Evolutionary conservation across 805 yeast genomes (phyloP).

Genomic region (Torulaspora indica): DNA sequence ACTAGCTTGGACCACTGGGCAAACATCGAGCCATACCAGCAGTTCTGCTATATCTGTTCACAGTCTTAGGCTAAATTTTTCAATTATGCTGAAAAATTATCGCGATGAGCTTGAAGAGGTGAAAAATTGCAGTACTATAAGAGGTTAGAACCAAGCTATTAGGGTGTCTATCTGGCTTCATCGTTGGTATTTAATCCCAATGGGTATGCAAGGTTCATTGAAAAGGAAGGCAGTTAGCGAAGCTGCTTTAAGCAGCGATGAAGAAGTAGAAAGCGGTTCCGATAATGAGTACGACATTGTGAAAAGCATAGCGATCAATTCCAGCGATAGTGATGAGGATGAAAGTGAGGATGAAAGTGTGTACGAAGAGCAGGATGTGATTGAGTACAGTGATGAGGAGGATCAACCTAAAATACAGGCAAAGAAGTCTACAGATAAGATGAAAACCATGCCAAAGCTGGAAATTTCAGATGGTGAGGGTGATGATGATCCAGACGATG

Average conservation of each 20-base stretch:
- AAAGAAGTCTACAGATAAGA: constrained; percentile 16
- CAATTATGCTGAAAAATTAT: constrained; percentile 12
- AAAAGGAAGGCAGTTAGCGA: constrained; percentile 14
- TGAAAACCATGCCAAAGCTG: constrained; percentile 27
- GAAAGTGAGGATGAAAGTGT: constrained; percentile 12
- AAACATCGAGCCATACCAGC: constrained; percentile 10
- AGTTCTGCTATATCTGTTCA: not conserved
- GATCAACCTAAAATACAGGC: constrained; percentile 38
- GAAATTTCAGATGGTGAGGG: constrained; percentile 52
- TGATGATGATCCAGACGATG: constrained; percentile 43
- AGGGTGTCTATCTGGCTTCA: not conserved
- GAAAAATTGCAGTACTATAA: not conserved
- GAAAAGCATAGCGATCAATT: constrained; percentile 48
- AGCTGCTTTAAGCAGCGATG: constrained; percentile 39
- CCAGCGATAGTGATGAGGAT: constrained; percentile 37
- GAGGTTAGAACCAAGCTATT: not conserved
- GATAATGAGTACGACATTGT: constrained; percentile 66
- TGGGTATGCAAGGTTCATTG: constrained; percentile 9
- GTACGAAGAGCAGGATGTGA: constrained; percentile 23
- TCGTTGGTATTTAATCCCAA: not conserved
- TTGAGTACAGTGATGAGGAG: constrained; percentile 39
- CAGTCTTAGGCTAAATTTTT: not conserved
- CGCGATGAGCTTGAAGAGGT: constrained; percentile 16
- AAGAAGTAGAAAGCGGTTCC: constrained; percentile 37
- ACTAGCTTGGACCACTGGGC: constrained; percentile 10